Percentiles rank a stretch among this genome's conserved stretches.
Conservation (phyloP, 1,284 basidiomycete species). For the Grifola frondosa region DNA sequence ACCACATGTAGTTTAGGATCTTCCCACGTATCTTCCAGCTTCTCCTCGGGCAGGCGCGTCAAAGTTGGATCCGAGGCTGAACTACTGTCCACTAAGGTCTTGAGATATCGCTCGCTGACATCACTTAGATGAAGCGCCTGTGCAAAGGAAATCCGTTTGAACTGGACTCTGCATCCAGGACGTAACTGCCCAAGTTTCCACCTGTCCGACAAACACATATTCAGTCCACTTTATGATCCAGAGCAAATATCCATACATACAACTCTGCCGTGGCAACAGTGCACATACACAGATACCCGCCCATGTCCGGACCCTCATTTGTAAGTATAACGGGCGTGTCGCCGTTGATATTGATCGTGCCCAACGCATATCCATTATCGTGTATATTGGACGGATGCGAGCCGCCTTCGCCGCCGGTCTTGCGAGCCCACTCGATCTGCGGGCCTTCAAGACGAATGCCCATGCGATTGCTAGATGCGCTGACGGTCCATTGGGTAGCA, state of each 20-base stretch:
- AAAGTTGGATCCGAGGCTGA: neutral
- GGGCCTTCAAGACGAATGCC: conserved; percentile 51
- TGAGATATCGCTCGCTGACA: conserved; percentile 5
- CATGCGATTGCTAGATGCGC: conserved; percentile 60
- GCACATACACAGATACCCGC: conserved; percentile 59
- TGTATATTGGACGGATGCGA: conserved; percentile 73
- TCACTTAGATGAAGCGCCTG: conserved; percentile 23
- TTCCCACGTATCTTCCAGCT: conserved; percentile 9
- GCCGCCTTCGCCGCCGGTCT: conserved; percentile 67
- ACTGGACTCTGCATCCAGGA: conserved; percentile 51
- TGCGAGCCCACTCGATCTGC: conserved; percentile 58
- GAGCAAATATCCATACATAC: conserved; percentile 36
- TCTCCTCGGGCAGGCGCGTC: neutral
- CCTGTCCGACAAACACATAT: conserved; percentile 26
- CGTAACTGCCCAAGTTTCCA: conserved; percentile 67
- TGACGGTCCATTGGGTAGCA: conserved; percentile 49
- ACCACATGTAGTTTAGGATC: conserved; percentile 39
- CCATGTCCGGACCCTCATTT: conserved; percentile 66
- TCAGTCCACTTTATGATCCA: neutral
- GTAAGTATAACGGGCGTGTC: conserved; percentile 71
- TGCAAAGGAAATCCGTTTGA: conserved; percentile 46
- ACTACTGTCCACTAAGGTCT: neutral
- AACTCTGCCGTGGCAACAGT: conserved; percentile 51
- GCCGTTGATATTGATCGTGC: conserved; percentile 66
- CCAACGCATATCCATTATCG: conserved; percentile 65